These are phyloP conservation scores for Tephrocybe sp. DNA, from an alignment of 768 basidiomycete species.

Conservation along the genomic window DNA sequence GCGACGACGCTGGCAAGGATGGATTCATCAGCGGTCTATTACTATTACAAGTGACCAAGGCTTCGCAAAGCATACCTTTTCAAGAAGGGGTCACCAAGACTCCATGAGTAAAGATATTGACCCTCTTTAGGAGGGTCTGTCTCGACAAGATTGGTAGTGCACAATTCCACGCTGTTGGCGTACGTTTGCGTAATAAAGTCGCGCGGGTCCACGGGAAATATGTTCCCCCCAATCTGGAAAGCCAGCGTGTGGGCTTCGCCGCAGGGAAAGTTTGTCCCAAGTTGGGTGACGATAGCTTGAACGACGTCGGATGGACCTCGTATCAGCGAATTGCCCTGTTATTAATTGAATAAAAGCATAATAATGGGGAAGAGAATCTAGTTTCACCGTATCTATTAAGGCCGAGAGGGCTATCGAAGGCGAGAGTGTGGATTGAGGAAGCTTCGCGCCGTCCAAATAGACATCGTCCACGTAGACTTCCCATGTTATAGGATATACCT, in stretches of 20 bases:
- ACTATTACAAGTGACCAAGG: neutral
- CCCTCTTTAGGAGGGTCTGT: constrained; percentile 64
- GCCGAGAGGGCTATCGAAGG: constrained; percentile 56
- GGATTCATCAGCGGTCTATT: neutral
- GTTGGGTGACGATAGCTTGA: constrained; percentile 36
- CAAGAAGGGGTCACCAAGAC: constrained; percentile 73
- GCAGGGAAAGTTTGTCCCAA: constrained; percentile 55
- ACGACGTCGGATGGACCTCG: constrained; percentile 74
- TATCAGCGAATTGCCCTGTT: constrained; percentile 75
- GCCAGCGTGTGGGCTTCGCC: constrained; percentile 58
- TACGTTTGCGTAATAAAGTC: constrained; percentile 57
- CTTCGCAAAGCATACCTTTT: constrained; percentile 54
- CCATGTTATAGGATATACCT: constrained; percentile 70
- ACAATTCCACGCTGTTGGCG: constrained; percentile 38
- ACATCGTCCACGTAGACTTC: constrained; percentile 72
- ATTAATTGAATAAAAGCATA: neutral
- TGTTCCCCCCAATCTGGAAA: constrained; percentile 67
- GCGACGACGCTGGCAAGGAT: constrained; percentile 52
- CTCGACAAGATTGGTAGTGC: constrained; percentile 52
- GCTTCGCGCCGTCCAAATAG: constrained; percentile 61
- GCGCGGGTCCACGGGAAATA: constrained; percentile 75
- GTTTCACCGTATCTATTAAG: constrained; percentile 67
- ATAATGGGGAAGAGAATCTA: neutral
- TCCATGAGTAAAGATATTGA: constrained; percentile 75
- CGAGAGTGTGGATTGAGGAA: constrained; percentile 57